These are phyloP conservation scores for Neocatenulostroma microsporum DNA, from an alignment of 2,329 filamentous ascomycete species.

Conservation along the genomic window DNA sequence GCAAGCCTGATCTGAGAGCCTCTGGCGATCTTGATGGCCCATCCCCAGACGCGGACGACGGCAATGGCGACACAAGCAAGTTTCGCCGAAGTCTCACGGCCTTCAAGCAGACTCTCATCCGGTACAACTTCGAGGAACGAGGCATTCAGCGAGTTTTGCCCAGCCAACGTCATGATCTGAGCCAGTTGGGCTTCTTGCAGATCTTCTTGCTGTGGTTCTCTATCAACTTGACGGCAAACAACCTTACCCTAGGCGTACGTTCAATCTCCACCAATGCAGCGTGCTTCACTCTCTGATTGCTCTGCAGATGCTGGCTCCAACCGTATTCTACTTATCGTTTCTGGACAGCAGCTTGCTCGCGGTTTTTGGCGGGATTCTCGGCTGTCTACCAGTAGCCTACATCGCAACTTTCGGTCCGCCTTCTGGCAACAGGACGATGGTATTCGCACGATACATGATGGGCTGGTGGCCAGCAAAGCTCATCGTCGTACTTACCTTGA, in stretches of 20 bases:
- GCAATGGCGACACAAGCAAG: too few species aligned
- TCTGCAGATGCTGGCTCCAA: constrained; percentile 36
- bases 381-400: constrained; percentile 50
- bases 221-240: constrained; percentile 56
- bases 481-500: constrained; percentile 54
- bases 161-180: constrained; percentile 47
- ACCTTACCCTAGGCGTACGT: constrained; percentile 49
- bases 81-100: constrained; percentile 8
- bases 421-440: constrained; percentile 56
- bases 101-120: constrained; percentile 37
- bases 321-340: constrained; percentile 52
- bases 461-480: constrained; percentile 60
- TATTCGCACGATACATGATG: constrained; percentile 54
- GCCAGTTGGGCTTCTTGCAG: constrained; percentile 48
- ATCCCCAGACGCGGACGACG: constrained; percentile 4
- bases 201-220: constrained; percentile 54
- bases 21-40: neutral
- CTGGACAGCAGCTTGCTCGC: constrained; percentile 49
- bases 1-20: constrained; percentile 5
- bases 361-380: constrained; percentile 51
- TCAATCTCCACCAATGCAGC: too few species aligned
- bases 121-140: constrained; percentile 52
- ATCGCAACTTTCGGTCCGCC: constrained; percentile 55
- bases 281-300: neutral
- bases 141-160: constrained; percentile 53